phyloP scores from a whole-genome alignment of 1,284 basidiomycete genomes.

The Irpex lacteus region DNA sequence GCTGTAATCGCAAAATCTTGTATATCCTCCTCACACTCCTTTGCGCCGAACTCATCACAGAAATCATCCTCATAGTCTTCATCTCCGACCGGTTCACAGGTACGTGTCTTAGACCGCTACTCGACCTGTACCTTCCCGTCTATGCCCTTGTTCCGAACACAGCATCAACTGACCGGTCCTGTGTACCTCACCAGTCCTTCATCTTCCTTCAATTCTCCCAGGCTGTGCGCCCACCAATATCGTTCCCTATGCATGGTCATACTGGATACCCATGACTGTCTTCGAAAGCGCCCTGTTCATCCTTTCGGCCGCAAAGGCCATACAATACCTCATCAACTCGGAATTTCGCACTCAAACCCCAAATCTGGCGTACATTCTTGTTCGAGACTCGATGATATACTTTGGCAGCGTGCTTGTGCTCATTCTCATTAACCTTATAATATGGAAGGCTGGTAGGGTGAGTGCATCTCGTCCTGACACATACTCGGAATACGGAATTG shows the following conservation, averaged over 20 bases:
- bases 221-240: slow-evolving; percentile 1
- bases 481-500: neutral
- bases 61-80: neutral
- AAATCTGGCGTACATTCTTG: neutral
- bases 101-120: neutral
- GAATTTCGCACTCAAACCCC: neutral
- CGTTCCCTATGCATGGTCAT: slow-evolving; percentile 4
- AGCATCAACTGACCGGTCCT: neutral
- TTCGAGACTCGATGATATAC: slow-evolving; percentile 4
- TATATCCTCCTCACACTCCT: neutral
- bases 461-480: neutral
- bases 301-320: neutral
- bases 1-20: neutral
- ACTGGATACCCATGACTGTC: slow-evolving; percentile 6
- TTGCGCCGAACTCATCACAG: neutral
- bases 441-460: slow-evolving; percentile 1
- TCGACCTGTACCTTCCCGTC: neutral
- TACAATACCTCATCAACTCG: neutral
- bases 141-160: neutral
- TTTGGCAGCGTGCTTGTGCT: slow-evolving; percentile 4
- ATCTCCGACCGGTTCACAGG: slow-evolving; percentile 3
- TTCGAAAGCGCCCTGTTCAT: slow-evolving; percentile 5
- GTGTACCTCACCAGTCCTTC: neutral
- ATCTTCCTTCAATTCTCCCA: neutral
- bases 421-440: slow-evolving; percentile 2